Percentiles rank a stretch among this genome's conserved stretches.
phyloP scores from a whole-genome alignment of 192 early-diverging fungal species.

The Funneliformis mosseae region DNA sequence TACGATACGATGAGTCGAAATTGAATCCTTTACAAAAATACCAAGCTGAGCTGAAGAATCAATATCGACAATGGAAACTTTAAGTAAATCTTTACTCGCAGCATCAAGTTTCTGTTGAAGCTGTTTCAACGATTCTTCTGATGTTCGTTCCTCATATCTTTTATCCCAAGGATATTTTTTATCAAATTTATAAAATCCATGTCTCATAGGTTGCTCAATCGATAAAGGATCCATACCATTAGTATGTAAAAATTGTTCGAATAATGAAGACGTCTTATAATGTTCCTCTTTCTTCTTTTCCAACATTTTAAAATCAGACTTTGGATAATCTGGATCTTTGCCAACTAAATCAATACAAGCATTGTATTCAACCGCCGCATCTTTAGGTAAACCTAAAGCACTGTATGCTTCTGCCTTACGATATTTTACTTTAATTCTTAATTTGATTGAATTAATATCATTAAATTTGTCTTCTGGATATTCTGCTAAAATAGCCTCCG shows the following conservation, averaged over 20 bases:
- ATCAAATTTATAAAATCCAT: slow-evolving; percentile 11
- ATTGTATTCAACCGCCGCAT: not conserved
- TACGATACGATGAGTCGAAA: not conserved
- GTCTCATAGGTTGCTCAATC: not conserved
- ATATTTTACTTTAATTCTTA: not conserved
- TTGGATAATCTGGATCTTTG: not conserved
- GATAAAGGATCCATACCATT: not conserved
- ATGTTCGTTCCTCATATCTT: not conserved
- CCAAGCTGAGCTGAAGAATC: not conserved
- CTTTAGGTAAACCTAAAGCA: not conserved
- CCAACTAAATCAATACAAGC: not conserved
- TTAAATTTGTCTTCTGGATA: not conserved
- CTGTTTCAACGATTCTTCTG: not conserved
- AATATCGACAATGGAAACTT: not conserved
- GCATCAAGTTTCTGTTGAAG: not conserved
- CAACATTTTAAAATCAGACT: not conserved
- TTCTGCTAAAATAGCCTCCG: not conserved
- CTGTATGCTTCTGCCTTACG: not conserved
- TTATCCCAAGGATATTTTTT: slow-evolving; percentile 16
- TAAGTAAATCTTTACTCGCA: not conserved
- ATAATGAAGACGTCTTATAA: not conserved
- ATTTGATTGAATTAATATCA: not conserved
- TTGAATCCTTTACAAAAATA: not conserved
- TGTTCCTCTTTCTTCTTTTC: not conserved
- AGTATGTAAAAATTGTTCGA: not conserved